Conservation (phyloP, 164 flowering plant genomes). For the Umbellularia californica region DNA sequence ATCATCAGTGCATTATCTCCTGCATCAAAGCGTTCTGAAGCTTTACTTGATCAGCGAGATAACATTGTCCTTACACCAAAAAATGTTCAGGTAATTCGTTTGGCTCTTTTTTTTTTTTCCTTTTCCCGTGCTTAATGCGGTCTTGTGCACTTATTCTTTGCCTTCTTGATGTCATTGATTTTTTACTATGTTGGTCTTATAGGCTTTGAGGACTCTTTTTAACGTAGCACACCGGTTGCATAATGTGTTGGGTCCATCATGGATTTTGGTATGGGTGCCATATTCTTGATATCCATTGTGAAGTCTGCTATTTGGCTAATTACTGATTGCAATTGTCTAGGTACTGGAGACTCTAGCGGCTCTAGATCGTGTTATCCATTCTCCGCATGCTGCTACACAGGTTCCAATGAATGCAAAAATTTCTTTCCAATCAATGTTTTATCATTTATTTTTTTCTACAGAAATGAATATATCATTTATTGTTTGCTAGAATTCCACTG, state of each 20-base stretch:
- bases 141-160: not conserved
- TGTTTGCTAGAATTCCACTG: not conserved
- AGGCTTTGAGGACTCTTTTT: slow-evolving; percentile 98
- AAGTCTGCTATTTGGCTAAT: not conserved
- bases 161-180: not conserved
- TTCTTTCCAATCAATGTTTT: not conserved
- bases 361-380: slow-evolving; percentile 90
- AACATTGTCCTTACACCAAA: slow-evolving; percentile 79
- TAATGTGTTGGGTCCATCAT: slow-evolving; percentile 90
- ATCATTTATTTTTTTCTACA: not conserved
- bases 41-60: slow-evolving; percentile 63
- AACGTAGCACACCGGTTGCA: slow-evolving; percentile 89
- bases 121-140: slow-evolving; percentile 1
- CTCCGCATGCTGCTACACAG: slow-evolving; percentile 97
- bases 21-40: slow-evolving; percentile 68
- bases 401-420: slow-evolving; percentile 27
- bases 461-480: too few species aligned
- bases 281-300: not conserved
- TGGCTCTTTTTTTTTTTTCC: not conserved
- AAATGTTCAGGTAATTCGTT: slow-evolving; percentile 79
- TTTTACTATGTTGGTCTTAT: slow-evolving; percentile 9
- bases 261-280: slow-evolving; percentile 76
- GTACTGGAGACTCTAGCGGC: slow-evolving; percentile 93
- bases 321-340: slow-evolving; percentile 33
- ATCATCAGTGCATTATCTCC: slow-evolving; percentile 47